Evolutionary conservation across 352 stramenopile species (phyloP).

Genomic region (Pythium biforme): DNA sequence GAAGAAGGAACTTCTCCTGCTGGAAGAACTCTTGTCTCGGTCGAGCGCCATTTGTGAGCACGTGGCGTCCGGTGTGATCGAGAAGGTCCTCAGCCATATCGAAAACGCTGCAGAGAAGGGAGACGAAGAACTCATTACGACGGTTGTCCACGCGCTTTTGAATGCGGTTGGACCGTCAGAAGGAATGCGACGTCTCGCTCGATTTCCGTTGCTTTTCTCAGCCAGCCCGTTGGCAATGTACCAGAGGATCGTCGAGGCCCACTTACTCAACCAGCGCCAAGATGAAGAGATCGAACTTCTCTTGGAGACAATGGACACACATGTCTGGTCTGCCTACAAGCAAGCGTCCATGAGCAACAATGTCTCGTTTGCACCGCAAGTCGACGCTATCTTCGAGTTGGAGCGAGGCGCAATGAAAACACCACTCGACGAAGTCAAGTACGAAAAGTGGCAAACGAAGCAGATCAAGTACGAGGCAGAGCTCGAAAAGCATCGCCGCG

Average conservation of each 20-base stretch:
- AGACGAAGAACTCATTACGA: conserved; percentile 55
- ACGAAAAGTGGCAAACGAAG: conserved; percentile 53
- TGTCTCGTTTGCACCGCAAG: conserved; percentile 69
- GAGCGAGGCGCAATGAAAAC: conserved; percentile 46
- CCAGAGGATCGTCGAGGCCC: conserved; percentile 71
- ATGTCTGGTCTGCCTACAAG: conserved; percentile 80
- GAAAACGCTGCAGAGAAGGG: conserved; percentile 32
- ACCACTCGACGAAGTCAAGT: conserved; percentile 45
- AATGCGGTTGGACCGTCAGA: conserved; percentile 53
- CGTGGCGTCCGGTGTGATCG: conserved; percentile 24
- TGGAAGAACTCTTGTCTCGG: conserved; percentile 20
- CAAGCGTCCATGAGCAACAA: conserved; percentile 44
- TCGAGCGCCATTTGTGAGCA: conserved; percentile 5
- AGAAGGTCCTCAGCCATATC: conserved; percentile 54
- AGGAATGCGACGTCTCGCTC: conserved; percentile 59
- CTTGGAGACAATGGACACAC: conserved; percentile 79
- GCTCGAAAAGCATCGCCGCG: conserved; percentile 10
- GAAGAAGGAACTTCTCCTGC: conserved; percentile 35
- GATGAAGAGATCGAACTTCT: conserved; percentile 64
- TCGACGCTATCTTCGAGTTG: conserved; percentile 64
- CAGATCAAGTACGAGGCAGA: conserved; percentile 53
- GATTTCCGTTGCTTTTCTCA: conserved; percentile 62
- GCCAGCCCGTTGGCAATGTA: conserved; percentile 70
- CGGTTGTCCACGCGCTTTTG: conserved; percentile 65
- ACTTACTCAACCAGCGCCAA: conserved; percentile 66